These are phyloP conservation scores for Penicillium odoratum DNA, from an alignment of 495 filamentous ascomycete genomes.

Conservation along the genomic window DNA sequence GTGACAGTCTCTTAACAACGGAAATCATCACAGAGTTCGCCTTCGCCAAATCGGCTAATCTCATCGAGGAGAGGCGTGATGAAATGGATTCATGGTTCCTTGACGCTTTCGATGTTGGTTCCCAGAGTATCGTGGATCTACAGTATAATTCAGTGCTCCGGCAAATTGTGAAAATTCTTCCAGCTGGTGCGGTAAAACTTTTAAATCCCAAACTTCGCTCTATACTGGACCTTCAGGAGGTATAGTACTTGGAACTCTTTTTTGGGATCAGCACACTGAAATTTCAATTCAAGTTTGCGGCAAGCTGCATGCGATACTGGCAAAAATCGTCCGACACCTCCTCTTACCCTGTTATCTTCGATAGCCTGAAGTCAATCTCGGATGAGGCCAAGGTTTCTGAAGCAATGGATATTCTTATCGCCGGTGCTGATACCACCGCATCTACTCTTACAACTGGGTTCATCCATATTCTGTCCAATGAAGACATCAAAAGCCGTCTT, in stretches of 20 bases:
- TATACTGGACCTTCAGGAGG: neutral
- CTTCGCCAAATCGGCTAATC: neutral
- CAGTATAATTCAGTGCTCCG: neutral
- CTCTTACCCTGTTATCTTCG: constrained; percentile 12
- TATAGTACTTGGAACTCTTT: neutral
- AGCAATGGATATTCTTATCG: constrained; percentile 14
- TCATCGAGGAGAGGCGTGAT: neutral
- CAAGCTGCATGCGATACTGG: neutral
- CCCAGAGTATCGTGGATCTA: neutral
- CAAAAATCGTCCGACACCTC: neutral
- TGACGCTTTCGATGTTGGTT: neutral
- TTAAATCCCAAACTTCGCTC: neutral
- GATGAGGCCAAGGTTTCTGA: constrained; percentile 2
- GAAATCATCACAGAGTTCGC: neutral
- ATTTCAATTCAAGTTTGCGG: neutral
- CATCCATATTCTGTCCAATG: neutral
- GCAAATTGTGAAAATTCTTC: neutral
- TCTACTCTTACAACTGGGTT: constrained; percentile 9
- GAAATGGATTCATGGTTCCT: neutral
- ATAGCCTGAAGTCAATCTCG: constrained; percentile 7
- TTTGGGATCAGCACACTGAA: neutral
- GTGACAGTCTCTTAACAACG: neutral
- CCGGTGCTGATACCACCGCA: constrained; percentile 11
- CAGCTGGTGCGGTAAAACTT: neutral
- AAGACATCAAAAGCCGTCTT: neutral